Evolutionary conservation across 176 grass and related monocot genomes (phyloP), one percentile per base, ranked within the genome.

Genomic region (Dendrocalamus sinicus): DNA sequence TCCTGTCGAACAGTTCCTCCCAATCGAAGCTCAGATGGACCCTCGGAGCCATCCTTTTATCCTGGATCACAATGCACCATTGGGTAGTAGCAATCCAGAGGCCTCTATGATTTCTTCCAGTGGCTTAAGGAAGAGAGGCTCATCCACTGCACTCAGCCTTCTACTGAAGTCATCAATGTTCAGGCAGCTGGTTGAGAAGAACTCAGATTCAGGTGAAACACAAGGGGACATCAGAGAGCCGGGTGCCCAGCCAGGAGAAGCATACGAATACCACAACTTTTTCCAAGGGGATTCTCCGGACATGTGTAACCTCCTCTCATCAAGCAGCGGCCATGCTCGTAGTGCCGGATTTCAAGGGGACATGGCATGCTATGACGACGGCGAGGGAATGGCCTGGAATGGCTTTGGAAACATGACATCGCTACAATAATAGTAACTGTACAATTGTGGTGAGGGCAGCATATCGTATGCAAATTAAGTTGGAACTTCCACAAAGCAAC

Each of bases 121-220:
- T 12, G 76, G 77, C 35, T 79, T 58, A 28, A 83, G 84, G 43
- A 92, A 46, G 30, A 73, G 80, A 44, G 78, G 83, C 8, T 83
- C 88, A 0, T 78, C 90, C 14, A 92, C 93, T 0, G 93, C 93
- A 54, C 88, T 95, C 5, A 75, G 90, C 75, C 93, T 95, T 7
- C 86, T 95, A 52, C 67, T 95, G 15, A 95, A 92, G 78, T 95
- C 93, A 10, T 83, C 90, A n/a, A 78, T 95, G 88, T 95, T 90
- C 88, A 83, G 86, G 85, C 88, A 90, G 67, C 70, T 95, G 12
- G 85, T 95, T 3, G 90, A 95, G 88, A 88, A 83, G 63, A 89
- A 89, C 81, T 76, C 91, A 5, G 84, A 84, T 17, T 85, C 84
- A 32, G 77, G 67, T 8, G 77, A 66, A 63, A 45, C 28, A 0